Base-by-base conservation (phyloP, 441 rosid species). In the Dalechampia spathulata region DNA sequence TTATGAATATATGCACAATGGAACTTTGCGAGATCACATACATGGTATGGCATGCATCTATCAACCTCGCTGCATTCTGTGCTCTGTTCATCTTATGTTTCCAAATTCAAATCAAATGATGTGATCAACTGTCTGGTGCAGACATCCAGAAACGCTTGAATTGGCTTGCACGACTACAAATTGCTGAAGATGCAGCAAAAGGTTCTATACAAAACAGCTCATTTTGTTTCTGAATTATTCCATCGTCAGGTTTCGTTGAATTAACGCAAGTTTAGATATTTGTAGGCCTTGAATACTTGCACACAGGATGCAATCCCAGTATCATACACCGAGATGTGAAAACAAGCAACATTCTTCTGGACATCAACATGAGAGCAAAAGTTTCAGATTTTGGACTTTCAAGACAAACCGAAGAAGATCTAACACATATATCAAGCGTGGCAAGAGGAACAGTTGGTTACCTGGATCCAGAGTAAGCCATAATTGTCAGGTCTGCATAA, bases 341-440 rank as follows among this genome's bases (percentile, higher is more conserved):
- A 71, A 80, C 97, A 26, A 93, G 95, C 75, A 93, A 93, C 67
- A 93, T 89, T 61, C 94, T 93, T 38, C 65, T 93, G 16, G 97
- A 93, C 77, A 71, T 76, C 60, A 81, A 85, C 57, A 89, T 93
- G 99, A 87, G 90, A 69, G 97, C 96, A n/a, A 89, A 93, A 77
- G 90, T 93, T 12, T 89, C 99, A 0, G 99, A 89, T 78, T 93
- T 93, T 43, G 99, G 97, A 56, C 99, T 93, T 63, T 93, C 99
- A 10, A 85, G 85, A 56, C 97, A 89, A 74, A 79, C 97, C 57
- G 97, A 87, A 19, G 97, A 89, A 46, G 99, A 89, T 68, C 65
- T 89, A 52, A 85, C 97, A 32, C 96, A 89, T 27, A 67, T 89
- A 44, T 89, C 99, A 19, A 93, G 99, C 32, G 86, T 78, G n/a